A percentile compares a stretch with the other conserved stretches of the same genome.
Evolutionary conservation across 1,284 basidiomycete species (phyloP).

Genomic region (Fistulinella cinereoalba): DNA sequence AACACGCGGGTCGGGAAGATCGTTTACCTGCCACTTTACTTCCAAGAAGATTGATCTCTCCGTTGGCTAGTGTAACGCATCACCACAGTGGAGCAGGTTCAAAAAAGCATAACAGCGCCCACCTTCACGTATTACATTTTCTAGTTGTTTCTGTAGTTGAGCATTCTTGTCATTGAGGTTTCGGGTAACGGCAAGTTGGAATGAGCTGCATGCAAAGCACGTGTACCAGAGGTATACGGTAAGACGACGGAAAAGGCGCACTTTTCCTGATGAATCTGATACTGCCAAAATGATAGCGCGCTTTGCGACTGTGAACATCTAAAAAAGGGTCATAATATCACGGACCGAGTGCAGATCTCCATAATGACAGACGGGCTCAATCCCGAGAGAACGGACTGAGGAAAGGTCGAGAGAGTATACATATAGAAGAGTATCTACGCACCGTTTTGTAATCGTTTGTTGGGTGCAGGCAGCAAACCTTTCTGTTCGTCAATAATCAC

Average conservation of each 20-base stretch:
- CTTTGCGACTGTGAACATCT: slow-evolving; percentile 37
- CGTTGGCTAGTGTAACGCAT: slow-evolving; percentile 52
- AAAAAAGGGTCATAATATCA: slow-evolving; percentile 1
- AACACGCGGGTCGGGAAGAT: neutral
- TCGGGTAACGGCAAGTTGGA: slow-evolving; percentile 75
- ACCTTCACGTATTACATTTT: slow-evolving; percentile 80
- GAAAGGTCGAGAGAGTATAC: slow-evolving; percentile 8
- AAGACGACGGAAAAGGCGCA: slow-evolving; percentile 30
- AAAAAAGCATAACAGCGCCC: slow-evolving; percentile 2
- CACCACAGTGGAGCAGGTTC: slow-evolving; percentile 2
- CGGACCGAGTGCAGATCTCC: slow-evolving; percentile 75
- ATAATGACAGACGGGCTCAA: slow-evolving; percentile 68
- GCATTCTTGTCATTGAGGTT: slow-evolving; percentile 77
- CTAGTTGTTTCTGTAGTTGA: slow-evolving; percentile 76
- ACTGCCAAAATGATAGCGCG: slow-evolving; percentile 84
- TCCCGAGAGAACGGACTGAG: slow-evolving; percentile 79
- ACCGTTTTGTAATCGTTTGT: slow-evolving; percentile 86
- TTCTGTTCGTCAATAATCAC: slow-evolving; percentile 6
- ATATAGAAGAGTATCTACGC: slow-evolving; percentile 36
- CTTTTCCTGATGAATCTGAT: slow-evolving; percentile 83
- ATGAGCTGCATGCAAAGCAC: slow-evolving; percentile 49
- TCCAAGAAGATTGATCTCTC: slow-evolving; percentile 68
- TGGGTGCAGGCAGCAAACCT: slow-evolving; percentile 77
- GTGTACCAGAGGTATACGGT: slow-evolving; percentile 1
- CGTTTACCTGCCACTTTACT: slow-evolving; percentile 59